A percentile compares a stretch with the other conserved stretches of the same genome.
Conservation (phyloP, 495 filamentous ascomycete genomes). For the Baudoinia panamericana region DNA sequence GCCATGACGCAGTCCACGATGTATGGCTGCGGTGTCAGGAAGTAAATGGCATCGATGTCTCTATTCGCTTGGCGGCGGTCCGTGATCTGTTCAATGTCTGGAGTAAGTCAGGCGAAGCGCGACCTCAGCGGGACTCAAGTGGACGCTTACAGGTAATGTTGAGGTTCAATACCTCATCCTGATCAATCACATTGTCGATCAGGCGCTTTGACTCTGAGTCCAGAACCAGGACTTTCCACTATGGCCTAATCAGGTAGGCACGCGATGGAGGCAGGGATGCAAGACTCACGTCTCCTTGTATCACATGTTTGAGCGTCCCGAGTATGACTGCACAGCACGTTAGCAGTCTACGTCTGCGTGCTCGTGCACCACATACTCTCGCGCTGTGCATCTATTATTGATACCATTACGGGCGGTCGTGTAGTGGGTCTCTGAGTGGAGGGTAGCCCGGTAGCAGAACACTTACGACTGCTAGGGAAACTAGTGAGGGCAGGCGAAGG, state of each 20-base stretch:
- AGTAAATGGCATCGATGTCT: conserved; percentile 85
- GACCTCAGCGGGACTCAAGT: background rate
- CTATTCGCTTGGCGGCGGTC: conserved; percentile 63
- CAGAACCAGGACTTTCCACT: conserved; percentile 95
- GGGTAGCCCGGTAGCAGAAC: too few relatives aligned
- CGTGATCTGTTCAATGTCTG: conserved; percentile 88
- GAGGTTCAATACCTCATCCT: conserved; percentile 89
- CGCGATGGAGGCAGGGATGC: background rate
- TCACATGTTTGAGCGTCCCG: conserved; percentile 44
- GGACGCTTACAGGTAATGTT: conserved; percentile 69
- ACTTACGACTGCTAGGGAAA: too few relatives aligned
- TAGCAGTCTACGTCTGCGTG: too few relatives aligned
- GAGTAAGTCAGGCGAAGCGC: conserved; percentile 27
- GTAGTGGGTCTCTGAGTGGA: background rate
- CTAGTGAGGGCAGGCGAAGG: too few relatives aligned
- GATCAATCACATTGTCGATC: conserved; percentile 74
- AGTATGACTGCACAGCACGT: conserved; percentile 40
- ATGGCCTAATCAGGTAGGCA: conserved; percentile 22
- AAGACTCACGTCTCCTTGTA: conserved; percentile 43
- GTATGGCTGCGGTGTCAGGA: conserved; percentile 70
- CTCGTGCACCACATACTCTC: conserved; percentile 19
- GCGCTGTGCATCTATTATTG: conserved; percentile 31
- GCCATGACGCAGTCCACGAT: conserved; percentile 88
- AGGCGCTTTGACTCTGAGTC: conserved; percentile 69
- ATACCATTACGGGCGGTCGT: conserved; percentile 25